phyloP scores from a whole-genome alignment of 768 basidiomycete genomes.

The Suillus discolor region DNA sequence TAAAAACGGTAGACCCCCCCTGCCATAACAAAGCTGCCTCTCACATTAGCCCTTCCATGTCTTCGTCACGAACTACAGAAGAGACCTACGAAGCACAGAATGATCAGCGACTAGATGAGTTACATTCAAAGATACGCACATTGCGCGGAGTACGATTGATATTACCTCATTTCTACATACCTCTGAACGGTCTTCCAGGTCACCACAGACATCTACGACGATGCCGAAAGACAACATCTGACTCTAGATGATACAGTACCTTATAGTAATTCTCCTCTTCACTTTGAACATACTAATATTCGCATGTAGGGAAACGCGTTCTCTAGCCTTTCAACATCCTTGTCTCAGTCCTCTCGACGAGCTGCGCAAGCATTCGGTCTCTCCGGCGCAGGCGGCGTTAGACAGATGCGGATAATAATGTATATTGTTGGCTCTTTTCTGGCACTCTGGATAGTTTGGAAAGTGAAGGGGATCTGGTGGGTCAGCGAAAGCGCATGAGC shows the following conservation, averaged over 20 bases:
- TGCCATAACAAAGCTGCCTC: too few relatives aligned
- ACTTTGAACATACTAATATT: neutral
- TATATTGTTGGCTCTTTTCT: slow-evolving; percentile 59
- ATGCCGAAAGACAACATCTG: slow-evolving; percentile 81
- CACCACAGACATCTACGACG: slow-evolving; percentile 86
- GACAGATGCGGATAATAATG: slow-evolving; percentile 68
- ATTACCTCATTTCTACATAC: neutral
- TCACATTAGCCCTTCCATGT: slow-evolving; percentile 27
- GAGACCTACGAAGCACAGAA: slow-evolving; percentile 85
- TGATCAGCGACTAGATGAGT: slow-evolving; percentile 79
- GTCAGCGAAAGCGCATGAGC: neutral
- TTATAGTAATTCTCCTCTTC: slow-evolving; percentile 8
- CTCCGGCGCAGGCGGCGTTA: slow-evolving; percentile 57
- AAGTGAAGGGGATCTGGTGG: slow-evolving; percentile 53
- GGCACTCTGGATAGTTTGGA: slow-evolving; percentile 56
- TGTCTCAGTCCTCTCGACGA: slow-evolving; percentile 68
- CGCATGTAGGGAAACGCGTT: slow-evolving; percentile 61
- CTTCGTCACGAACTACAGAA: slow-evolving; percentile 49
- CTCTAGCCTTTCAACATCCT: slow-evolving; percentile 59
- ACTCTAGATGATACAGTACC: slow-evolving; percentile 78
- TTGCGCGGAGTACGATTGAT: slow-evolving; percentile 65
- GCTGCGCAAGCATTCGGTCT: slow-evolving; percentile 77
- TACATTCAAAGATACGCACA: slow-evolving; percentile 83
- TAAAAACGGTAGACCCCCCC: too few relatives aligned
- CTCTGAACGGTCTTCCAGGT: slow-evolving; percentile 46